phyloP scores from a whole-genome alignment of 2,329 filamentous ascomycete genomes.

The Fusarium redolens region DNA sequence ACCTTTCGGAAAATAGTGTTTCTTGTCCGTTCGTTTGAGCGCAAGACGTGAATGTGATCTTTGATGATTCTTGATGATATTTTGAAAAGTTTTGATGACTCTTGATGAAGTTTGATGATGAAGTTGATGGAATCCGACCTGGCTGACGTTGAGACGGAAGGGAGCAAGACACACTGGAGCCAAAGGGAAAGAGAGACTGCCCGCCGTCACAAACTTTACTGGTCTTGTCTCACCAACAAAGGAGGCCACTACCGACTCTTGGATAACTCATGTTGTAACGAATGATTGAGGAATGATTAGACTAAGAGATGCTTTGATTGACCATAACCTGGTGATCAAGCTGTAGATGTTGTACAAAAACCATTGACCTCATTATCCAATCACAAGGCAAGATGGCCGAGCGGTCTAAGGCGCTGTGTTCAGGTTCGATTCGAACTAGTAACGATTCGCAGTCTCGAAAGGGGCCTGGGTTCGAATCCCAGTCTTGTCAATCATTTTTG shows the following conservation, averaged over 20 bases:
- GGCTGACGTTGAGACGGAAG: too few relatives aligned
- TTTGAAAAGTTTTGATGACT: too few relatives aligned
- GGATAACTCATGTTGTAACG: not conserved
- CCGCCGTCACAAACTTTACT: too few relatives aligned
- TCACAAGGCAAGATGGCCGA: constrained; percentile 10
- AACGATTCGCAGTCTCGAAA: constrained; percentile 12
- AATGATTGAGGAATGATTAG: not conserved
- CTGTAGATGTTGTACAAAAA: accelerated
- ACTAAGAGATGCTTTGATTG: not conserved
- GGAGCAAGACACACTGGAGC: too few relatives aligned
- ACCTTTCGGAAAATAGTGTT: too few relatives aligned
- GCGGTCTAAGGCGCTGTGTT: constrained; percentile 12
- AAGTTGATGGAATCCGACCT: too few relatives aligned
- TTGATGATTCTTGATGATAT: too few relatives aligned
- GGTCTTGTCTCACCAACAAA: not conserved
- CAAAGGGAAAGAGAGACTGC: too few relatives aligned
- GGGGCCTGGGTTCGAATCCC: constrained; percentile 13
- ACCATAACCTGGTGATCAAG: too few relatives aligned
- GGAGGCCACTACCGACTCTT: not conserved
- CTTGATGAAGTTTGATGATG: too few relatives aligned
- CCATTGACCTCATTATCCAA: accelerated
- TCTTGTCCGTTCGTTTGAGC: too few relatives aligned
- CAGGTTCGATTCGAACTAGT: constrained; percentile 6
- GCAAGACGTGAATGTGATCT: too few relatives aligned
- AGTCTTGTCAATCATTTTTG: constrained; percentile 2